Base-by-base conservation (phyloP, 108 stramenopile species). In the Skeletonema grethae region DNA sequence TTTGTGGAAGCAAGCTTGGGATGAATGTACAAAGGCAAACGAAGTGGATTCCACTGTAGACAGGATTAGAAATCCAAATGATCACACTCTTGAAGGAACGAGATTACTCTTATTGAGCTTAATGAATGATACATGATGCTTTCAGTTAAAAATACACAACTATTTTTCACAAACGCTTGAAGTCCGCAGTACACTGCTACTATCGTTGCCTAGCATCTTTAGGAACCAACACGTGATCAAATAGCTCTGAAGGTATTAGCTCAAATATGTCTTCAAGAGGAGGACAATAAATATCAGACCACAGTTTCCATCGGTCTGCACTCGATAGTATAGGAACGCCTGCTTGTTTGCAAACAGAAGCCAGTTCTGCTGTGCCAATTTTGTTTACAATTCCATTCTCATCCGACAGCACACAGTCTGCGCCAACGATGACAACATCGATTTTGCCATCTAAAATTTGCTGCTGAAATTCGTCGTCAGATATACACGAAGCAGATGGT, bases 191-290 rank as follows among this genome's bases (percentile, higher is more conserved):
- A 6, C 46, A 53, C 0, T 53, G n/a, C 0, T 53, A 38, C 22
- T 53, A 53, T 7, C 8, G 20, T 53, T 20, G 22, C 7, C 7
- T 8, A 24, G 22, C 50, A 53, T 22, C 50, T 53, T 48, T 43
- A 9, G 74, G 79, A 13, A 80, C 56, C 46, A 80, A 7, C 13
- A 82, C 62, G 16, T 61, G 31, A 63, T 68, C 67, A n/a, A 84
- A 30, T 58, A 59, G 34, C 2, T 72, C 72, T 6, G 31, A 30
- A 25, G 85, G 75, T 41, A 83, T 62, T 2, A 77, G 46, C 39
- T 86, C 85, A 65, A 86, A 86, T 39, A 86, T 82, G 7, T 61
- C 64, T 65, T 86, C 85, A 9, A 86, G 50, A n/a, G 79, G 79
- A n/a, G 85, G 85, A 62, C 82, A 68, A 64, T 80, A 83, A 46